These are phyloP conservation scores for Gliomastix tumulicola DNA, from an alignment of 2,329 filamentous ascomycete species.

Conservation along the genomic window DNA sequence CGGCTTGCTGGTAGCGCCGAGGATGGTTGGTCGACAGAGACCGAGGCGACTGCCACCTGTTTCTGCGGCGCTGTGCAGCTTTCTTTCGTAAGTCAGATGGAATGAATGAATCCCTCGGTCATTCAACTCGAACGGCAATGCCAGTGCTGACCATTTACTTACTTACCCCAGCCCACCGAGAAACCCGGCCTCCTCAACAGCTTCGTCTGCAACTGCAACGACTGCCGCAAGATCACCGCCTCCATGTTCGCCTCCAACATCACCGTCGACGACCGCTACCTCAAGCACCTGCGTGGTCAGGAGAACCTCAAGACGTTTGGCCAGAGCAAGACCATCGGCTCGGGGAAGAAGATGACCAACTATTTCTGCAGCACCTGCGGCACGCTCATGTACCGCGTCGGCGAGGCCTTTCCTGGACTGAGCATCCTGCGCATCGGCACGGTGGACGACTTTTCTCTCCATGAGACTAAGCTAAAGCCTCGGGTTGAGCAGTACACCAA, in stretches of 20 bases:
- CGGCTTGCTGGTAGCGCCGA: slow-evolving; percentile 25
- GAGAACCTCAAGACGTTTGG: slow-evolving; percentile 39
- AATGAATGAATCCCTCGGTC: too few relatives aligned
- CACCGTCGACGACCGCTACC: slow-evolving; percentile 31
- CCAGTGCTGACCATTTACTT: too few relatives aligned
- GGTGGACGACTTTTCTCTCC: slow-evolving; percentile 52
- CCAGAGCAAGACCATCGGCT: slow-evolving; percentile 38
- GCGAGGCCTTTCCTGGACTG: slow-evolving; percentile 31
- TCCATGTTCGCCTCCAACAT: slow-evolving; percentile 58
- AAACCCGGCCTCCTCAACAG: slow-evolving; percentile 35
- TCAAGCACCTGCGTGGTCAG: slow-evolving; percentile 42
- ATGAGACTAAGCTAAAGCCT: slow-evolving; percentile 50
- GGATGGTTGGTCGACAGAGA: slow-evolving; percentile 36
- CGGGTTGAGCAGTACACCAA: slow-evolving; percentile 43
- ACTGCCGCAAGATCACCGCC: slow-evolving; percentile 56
- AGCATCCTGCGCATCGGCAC: slow-evolving; percentile 50
- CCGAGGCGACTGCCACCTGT: slow-evolving; percentile 49
- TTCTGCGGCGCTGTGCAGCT: slow-evolving; percentile 51
- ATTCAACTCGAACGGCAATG: too few relatives aligned
- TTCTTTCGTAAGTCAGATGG: slow-evolving; percentile 40
- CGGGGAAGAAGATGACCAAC: slow-evolving; percentile 49
- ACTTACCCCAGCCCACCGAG: slow-evolving; percentile 29
- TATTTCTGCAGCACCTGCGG: slow-evolving; percentile 55
- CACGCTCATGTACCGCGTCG: slow-evolving; percentile 50
- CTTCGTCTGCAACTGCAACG: slow-evolving; percentile 54